These are phyloP conservation scores for Colletotrichum theobromicola DNA, from an alignment of 2,329 filamentous ascomycete genomes.

Conservation along the genomic window DNA sequence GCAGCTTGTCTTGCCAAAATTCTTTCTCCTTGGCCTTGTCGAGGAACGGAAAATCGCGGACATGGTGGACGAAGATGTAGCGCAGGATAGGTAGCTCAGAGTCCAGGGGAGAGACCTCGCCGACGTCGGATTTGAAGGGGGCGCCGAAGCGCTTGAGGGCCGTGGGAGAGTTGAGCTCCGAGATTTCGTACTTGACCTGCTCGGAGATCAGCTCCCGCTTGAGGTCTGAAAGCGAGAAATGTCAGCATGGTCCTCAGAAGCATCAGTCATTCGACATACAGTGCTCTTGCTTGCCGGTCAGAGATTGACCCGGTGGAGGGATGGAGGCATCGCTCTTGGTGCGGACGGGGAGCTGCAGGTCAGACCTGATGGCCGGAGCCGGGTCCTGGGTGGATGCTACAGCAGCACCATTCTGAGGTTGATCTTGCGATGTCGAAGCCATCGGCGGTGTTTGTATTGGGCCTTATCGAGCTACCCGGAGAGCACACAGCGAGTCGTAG, in stretches of 20 bases:
- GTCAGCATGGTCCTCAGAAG: background rate
- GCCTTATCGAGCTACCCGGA: background rate
- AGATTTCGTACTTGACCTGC: slow-evolving; percentile 90
- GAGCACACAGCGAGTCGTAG: background rate
- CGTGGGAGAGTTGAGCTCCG: slow-evolving; percentile 91
- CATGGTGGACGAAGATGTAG: slow-evolving; percentile 97
- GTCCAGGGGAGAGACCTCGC: slow-evolving; percentile 91
- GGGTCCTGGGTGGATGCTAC: slow-evolving; percentile 1
- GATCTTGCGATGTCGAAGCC: slow-evolving; percentile 19
- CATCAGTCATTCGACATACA: slow-evolving; percentile 61
- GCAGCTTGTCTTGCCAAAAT: slow-evolving; percentile 98
- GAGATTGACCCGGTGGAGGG: slow-evolving; percentile 49
- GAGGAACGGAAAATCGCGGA: slow-evolving; percentile 96
- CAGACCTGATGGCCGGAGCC: background rate
- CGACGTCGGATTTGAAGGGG: slow-evolving; percentile 90
- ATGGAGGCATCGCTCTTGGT: slow-evolving; percentile 30
- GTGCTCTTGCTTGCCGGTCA: slow-evolving; percentile 98
- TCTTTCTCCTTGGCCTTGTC: slow-evolving; percentile 98
- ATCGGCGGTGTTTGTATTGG: slow-evolving; percentile 1
- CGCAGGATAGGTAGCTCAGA: slow-evolving; percentile 92
- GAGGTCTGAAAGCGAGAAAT: slow-evolving; percentile 65
- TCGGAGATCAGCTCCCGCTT: slow-evolving; percentile 93
- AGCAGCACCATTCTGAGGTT: slow-evolving; percentile 23
- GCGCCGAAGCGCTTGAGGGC: slow-evolving; percentile 94
- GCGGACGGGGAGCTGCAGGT: slow-evolving; percentile 26